Evolutionary conservation across 2,329 filamentous ascomycete genomes (phyloP).

Genomic region (Aspergillus aculeatus): DNA sequence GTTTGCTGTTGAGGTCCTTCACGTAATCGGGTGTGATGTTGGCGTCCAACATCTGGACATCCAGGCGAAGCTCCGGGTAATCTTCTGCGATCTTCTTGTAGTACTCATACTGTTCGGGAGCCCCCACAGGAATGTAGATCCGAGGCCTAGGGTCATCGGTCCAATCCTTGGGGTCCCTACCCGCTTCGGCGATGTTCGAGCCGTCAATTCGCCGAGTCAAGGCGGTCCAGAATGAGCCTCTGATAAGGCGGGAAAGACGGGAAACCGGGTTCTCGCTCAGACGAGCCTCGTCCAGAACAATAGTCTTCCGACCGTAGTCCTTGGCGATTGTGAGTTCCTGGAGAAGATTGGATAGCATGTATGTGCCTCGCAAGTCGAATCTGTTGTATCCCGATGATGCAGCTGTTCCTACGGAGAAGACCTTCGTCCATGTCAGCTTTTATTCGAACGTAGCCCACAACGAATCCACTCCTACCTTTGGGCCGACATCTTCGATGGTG

Average conservation of each 20-base stretch:
- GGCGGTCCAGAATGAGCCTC: conserved; percentile 88
- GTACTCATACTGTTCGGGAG: conserved; percentile 85
- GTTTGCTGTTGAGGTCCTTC: conserved; percentile 78
- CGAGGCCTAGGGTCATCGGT: conserved; percentile 83
- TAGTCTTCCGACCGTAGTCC: conserved; percentile 83
- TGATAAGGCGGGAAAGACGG: conserved; percentile 80
- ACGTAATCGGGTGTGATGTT: conserved; percentile 79
- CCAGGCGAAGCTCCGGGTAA: conserved; percentile 78
- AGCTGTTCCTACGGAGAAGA: conserved; percentile 78
- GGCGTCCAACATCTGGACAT: conserved; percentile 72
- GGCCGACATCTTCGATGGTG: conserved; percentile 91
- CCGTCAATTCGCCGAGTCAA: conserved; percentile 88
- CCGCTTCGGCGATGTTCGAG: conserved; percentile 74
- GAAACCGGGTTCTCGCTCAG: conserved; percentile 94
- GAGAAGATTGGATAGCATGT: conserved; percentile 93
- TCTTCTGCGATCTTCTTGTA: conserved; percentile 77
- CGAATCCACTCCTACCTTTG: conserved; percentile 61
- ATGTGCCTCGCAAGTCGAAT: conserved; percentile 90
- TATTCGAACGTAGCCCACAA: background rate
- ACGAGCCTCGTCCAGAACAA: conserved; percentile 85
- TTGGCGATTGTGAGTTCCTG: conserved; percentile 93
- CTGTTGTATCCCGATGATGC: conserved; percentile 82
- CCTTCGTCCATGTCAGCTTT: conserved; percentile 49
- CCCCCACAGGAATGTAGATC: conserved; percentile 84
- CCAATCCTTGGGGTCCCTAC: conserved; percentile 92